A percentile compares a stretch with the other conserved stretches of the same genome.
Evolutionary conservation across 2,329 filamentous ascomycete genomes (phyloP).

Genomic region (Aureobasidium sp.): DNA sequence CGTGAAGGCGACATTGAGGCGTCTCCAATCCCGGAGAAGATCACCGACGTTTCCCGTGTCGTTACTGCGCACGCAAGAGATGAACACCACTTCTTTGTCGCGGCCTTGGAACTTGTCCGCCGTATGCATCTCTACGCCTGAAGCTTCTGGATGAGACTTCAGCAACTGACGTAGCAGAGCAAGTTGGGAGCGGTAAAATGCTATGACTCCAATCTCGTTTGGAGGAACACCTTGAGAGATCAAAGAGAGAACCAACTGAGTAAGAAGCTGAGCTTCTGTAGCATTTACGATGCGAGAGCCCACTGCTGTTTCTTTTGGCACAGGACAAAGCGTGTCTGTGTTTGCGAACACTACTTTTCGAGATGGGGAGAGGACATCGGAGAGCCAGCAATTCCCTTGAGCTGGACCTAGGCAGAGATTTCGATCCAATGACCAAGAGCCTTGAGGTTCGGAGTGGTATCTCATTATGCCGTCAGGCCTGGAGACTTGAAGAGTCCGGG

Average conservation of each 20-base stretch:
- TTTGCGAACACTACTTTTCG: slow-evolving; percentile 81
- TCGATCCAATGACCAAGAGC: neutral
- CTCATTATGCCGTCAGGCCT: slow-evolving; percentile 27
- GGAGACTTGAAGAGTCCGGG: slow-evolving; percentile 59
- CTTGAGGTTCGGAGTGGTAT: slow-evolving; percentile 22
- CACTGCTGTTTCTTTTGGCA: slow-evolving; percentile 61
- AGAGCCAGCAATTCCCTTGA: slow-evolving; percentile 61
- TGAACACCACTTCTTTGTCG: slow-evolving; percentile 86
- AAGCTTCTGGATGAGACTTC: slow-evolving; percentile 30
- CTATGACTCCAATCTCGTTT: slow-evolving; percentile 83
- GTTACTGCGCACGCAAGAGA: slow-evolving; percentile 84
- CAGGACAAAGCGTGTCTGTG: slow-evolving; percentile 64
- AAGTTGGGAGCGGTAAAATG: slow-evolving; percentile 90
- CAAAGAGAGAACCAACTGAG: slow-evolving; percentile 72
- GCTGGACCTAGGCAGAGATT: slow-evolving; percentile 47
- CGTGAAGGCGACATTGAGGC: slow-evolving; percentile 94
- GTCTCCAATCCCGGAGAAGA: slow-evolving; percentile 78
- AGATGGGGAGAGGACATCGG: slow-evolving; percentile 58
- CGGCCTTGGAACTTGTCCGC: slow-evolving; percentile 94
- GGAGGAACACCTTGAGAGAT: slow-evolving; percentile 67
- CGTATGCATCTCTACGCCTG: slow-evolving; percentile 82
- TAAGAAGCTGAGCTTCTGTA: slow-evolving; percentile 68
- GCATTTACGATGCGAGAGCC: slow-evolving; percentile 85
- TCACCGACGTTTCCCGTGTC: slow-evolving; percentile 78
- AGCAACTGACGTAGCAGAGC: slow-evolving; percentile 70